Evolutionary conservation across 169 alveolate species (phyloP).

Genomic region (Perkinsus marinus): DNA sequence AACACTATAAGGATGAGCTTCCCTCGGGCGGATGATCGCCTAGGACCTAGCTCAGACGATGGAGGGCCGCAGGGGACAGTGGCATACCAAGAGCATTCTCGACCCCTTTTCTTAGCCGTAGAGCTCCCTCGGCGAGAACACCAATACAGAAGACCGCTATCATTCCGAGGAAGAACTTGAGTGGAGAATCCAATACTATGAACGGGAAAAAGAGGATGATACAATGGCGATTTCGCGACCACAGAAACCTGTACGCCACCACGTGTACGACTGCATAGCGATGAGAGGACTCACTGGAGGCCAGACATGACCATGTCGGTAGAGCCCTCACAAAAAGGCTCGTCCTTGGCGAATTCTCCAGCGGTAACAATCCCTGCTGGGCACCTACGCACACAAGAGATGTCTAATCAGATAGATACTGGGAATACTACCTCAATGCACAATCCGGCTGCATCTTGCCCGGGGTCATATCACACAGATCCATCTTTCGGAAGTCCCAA

Average conservation of each 20-base stretch:
- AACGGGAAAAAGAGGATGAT: background rate
- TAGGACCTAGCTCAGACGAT: background rate
- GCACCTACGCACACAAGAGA: background rate
- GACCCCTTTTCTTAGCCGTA: background rate
- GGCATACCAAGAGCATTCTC: background rate
- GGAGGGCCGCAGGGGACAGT: background rate
- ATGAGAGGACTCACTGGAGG: background rate
- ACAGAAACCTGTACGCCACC: background rate
- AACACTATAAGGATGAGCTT: background rate
- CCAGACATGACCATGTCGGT: background rate
- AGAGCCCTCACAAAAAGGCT: background rate
- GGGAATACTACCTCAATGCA: background rate
- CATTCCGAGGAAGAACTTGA: background rate
- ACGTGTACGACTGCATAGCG: background rate
- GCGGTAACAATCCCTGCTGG: background rate
- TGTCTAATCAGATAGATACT: background rate
- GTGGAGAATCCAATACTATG: background rate
- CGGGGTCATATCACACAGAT: background rate
- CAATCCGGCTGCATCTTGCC: background rate
- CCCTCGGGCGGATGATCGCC: background rate
- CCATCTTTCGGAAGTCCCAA: background rate
- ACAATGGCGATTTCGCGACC: background rate
- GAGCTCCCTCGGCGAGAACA: background rate
- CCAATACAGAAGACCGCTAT: background rate
- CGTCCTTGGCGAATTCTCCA: background rate